Evolutionary conservation across 2,329 filamentous ascomycete genomes (phyloP).

Genomic region (Xylaria sp.): DNA sequence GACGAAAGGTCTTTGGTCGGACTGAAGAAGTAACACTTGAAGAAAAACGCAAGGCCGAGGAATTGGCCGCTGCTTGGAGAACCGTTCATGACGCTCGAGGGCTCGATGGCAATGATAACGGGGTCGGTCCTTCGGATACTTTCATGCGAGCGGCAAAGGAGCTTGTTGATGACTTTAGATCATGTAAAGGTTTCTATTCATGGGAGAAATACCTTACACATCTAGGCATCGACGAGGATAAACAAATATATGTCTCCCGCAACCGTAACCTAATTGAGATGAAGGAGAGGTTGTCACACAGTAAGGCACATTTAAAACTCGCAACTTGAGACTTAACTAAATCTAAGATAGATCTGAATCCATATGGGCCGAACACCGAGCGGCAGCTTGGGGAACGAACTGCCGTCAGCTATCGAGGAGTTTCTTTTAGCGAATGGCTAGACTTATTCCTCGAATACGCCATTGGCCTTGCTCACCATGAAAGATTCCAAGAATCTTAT

Average conservation of each 20-base stretch:
- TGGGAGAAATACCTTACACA: constrained; percentile 73
- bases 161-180: constrained; percentile 71
- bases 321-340: constrained; percentile 33
- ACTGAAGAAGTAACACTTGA: constrained; percentile 47
- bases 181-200: constrained; percentile 71
- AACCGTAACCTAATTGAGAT: constrained; percentile 63
- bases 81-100: constrained; percentile 51
- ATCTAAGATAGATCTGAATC: constrained; percentile 47
- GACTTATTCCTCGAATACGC: constrained; percentile 91
- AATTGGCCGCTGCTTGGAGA: constrained; percentile 51
- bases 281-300: constrained; percentile 65
- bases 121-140: constrained; percentile 53
- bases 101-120: constrained; percentile 43
- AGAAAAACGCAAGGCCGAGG: constrained; percentile 47
- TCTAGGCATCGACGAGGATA: constrained; percentile 57
- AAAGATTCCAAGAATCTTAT: constrained; percentile 78
- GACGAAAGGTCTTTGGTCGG: constrained; percentile 48
- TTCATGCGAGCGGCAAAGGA: constrained; percentile 70
- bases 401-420: constrained; percentile 67
- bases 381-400: constrained; percentile 44
- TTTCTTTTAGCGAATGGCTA: constrained; percentile 86
- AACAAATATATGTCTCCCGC: constrained; percentile 43
- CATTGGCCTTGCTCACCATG: constrained; percentile 75
- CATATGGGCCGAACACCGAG: constrained; percentile 47
- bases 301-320: constrained; percentile 50